Base-by-base conservation (phyloP, 495 filamentous ascomycete species). In the Glarea lozoyensis region DNA sequence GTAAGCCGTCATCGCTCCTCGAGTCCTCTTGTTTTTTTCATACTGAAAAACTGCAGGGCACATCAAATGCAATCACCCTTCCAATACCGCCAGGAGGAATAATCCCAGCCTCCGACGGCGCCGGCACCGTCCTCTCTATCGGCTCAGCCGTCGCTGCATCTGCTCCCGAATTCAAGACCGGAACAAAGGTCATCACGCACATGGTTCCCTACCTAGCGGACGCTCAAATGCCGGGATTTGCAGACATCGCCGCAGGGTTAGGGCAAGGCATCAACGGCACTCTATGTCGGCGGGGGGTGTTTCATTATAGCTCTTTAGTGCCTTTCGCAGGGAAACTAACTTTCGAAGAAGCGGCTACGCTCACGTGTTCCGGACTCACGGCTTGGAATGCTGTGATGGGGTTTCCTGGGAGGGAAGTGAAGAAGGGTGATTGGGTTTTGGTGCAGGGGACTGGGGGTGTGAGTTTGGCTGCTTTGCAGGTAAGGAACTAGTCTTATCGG, bases 81-180 rank as follows among this genome's bases (percentile, higher is more conserved):
- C 25, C n/a, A 7, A 7, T n/a, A n/a, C 25, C 25, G 25, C n/a
- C 29, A 42, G n/a, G 1, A 34, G 13, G 10, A 31, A 62, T 82
- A 1, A 64, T 83, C 1, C 76, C 80, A 0, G 68, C 56, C 32
- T 82, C 75, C 40, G 80, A 84, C 52, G 80, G 76, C 42, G 70
- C 80, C 16, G 79, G 79, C 27, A 69, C 67, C 21, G 70, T 85
- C 17, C 56, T 73, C 40, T 71, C 69, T 7, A 65, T 73, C 7
- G 80, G 80, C 30, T 55, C 68, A 4, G 62, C 68, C 30, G 78
- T 81, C 19, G 66, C 58, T 0, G n/a, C n/a, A n/a, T n/a, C n/a
- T n/a, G n/a, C n/a, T n/a, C n/a, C n/a, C n/a, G 63, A 68, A 18
- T 82, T 84, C 64, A 65, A 71, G 48, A 63, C 63, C 42, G 80